phyloP scores from a whole-genome alignment of 139 green algal species.

The Marvania coccoides region DNA sequence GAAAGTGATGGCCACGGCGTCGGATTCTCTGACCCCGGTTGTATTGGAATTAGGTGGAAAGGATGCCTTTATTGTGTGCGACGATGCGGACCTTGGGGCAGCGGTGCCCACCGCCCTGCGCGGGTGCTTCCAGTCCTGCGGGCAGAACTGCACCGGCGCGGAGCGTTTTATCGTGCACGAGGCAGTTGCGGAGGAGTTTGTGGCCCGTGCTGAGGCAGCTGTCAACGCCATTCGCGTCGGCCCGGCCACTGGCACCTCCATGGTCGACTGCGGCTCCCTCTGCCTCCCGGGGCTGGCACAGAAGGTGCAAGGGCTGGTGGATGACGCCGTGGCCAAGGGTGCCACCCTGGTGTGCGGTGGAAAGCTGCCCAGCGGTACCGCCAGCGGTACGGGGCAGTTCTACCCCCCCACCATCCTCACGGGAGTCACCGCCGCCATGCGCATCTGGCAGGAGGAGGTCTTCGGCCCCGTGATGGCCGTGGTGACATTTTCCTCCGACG shows the following conservation, averaged over 20 bases:
- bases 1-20: constrained; percentile 70
- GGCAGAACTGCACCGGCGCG: constrained; percentile 93
- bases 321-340: constrained; percentile 80
- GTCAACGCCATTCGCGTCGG: constrained; percentile 8
- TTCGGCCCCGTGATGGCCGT: constrained; percentile 86
- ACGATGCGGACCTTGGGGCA: constrained; percentile 78
- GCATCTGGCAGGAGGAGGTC: constrained; percentile 88
- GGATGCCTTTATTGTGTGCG: constrained; percentile 89
- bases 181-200: constrained; percentile 43
- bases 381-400: constrained; percentile 64
- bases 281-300: constrained; percentile 86
- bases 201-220: constrained; percentile 12
- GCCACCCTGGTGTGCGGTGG: constrained; percentile 70
- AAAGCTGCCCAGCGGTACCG: constrained; percentile 18
- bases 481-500: constrained; percentile 53
- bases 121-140: constrained; percentile 84
- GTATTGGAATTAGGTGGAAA: constrained; percentile 97
- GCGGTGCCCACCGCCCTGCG: constrained; percentile 68
- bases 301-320: constrained; percentile 78
- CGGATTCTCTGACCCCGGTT: constrained; percentile 80
- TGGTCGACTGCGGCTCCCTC: constrained; percentile 86
- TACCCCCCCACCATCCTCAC: constrained; percentile 90
- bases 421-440: constrained; percentile 70
- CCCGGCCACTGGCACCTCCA: constrained; percentile 13
- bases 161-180: constrained; percentile 94